Percentiles rank a stretch among this genome's conserved stretches.
These are phyloP conservation scores for Podila horticola DNA, from an alignment of 192 early-diverging fungal species.

Conservation along the genomic window DNA sequence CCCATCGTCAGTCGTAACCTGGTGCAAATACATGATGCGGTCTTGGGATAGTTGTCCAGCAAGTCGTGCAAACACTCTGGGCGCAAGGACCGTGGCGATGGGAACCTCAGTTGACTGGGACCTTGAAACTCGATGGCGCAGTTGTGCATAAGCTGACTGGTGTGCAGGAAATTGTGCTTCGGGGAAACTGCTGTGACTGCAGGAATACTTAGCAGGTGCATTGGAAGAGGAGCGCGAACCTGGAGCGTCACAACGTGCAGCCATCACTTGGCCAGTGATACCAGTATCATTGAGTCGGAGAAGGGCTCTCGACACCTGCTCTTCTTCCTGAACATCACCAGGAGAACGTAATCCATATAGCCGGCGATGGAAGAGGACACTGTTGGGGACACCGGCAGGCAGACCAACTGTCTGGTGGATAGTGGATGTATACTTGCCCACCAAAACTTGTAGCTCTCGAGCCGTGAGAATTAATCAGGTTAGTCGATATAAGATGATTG, in stretches of 20 bases:
- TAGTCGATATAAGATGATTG: slow-evolving; percentile 21
- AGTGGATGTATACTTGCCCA: neutral
- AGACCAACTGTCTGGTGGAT: neutral
- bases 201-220: too few species aligned
- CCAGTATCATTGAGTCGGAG: neutral
- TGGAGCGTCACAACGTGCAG: neutral
- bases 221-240: too few species aligned
- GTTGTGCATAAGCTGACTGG: too few species aligned
- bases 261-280: neutral
- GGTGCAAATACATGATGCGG: too few species aligned
- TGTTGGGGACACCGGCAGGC: neutral
- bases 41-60: too few species aligned
- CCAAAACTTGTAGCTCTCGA: neutral
- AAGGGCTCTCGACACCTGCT: neutral
- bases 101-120: too few species aligned
- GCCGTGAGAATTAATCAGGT: neutral
- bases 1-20: too few species aligned
- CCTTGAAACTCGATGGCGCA: too few species aligned
- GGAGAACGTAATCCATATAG: neutral
- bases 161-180: too few species aligned
- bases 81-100: too few species aligned
- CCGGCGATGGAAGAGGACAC: slow-evolving; percentile 4
- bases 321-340: neutral
- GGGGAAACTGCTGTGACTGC: too few species aligned
- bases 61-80: too few species aligned